phyloP scores from a whole-genome alignment of 192 early-diverging fungal genomes.

The Umbelopsis vinacea region DNA sequence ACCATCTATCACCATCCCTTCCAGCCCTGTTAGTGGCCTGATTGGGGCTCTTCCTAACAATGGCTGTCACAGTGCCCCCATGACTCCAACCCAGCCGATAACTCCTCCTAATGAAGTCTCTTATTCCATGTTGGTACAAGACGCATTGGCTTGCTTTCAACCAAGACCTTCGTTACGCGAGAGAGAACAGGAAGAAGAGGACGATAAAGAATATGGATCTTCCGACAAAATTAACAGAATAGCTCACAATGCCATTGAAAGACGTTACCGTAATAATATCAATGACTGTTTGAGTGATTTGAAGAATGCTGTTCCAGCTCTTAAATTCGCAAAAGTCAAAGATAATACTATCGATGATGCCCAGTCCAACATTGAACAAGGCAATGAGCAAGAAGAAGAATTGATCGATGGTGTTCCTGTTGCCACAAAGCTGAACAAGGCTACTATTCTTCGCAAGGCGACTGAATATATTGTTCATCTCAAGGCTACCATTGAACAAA shows the following conservation, averaged over 20 bases:
- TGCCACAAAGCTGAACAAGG: slow-evolving; percentile 87
- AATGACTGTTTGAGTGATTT: slow-evolving; percentile 93
- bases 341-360: slow-evolving; percentile 43
- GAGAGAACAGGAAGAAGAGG: not conserved
- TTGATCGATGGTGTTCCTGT: slow-evolving; percentile 76
- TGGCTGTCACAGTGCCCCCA: not conserved
- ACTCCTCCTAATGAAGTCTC: not conserved
- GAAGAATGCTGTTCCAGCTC: slow-evolving; percentile 82
- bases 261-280: slow-evolving; percentile 95
- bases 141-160: not conserved
- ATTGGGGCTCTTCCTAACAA: not conserved
- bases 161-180: not conserved
- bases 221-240: slow-evolving; percentile 75
- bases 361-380: slow-evolving; percentile 21
- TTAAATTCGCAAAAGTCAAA: slow-evolving; percentile 62
- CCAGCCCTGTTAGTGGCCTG: not conserved
- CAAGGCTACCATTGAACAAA: slow-evolving; percentile 43
- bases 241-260: slow-evolving; percentile 95
- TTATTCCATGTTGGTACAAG: slow-evolving; percentile 7
- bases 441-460: slow-evolving; percentile 83
- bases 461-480: slow-evolving; percentile 83
- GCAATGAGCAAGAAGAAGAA: slow-evolving; percentile 47
- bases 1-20: slow-evolving; percentile 10
- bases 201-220: not conserved
- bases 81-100: not conserved